A percentile compares a stretch with the other conserved stretches of the same genome.
Evolutionary conservation across 495 filamentous ascomycete genomes (phyloP).

Genomic region (Neurospora africana): DNA sequence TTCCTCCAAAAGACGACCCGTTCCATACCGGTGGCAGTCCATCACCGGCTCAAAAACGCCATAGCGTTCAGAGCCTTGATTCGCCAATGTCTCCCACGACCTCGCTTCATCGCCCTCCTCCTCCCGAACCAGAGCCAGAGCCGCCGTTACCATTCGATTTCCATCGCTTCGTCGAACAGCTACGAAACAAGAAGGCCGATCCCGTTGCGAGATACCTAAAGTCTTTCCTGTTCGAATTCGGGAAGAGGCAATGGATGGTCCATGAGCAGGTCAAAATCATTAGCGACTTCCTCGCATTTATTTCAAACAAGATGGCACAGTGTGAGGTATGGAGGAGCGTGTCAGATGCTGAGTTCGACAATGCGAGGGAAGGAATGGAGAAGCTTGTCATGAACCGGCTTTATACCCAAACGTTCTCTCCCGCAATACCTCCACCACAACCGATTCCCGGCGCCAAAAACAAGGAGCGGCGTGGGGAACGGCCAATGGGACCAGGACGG

Average conservation of each 20-base stretch:
- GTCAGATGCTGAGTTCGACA: conserved; percentile 94
- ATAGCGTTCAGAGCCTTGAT: conserved; percentile 20
- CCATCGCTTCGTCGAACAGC: conserved; percentile 89
- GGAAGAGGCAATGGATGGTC: conserved; percentile 98
- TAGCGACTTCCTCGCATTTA: conserved; percentile 93
- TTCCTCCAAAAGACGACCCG: conserved; percentile 40
- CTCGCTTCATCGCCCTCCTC: conserved; percentile 56
- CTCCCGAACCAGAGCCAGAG: conserved; percentile 82
- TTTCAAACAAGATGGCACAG: conserved; percentile 95
- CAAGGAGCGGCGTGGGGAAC: conserved; percentile 56
- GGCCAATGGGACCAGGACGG: conserved; percentile 66
- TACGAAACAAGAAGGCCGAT: conserved; percentile 90
- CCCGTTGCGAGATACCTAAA: conserved; percentile 92
- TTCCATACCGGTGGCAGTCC: conserved; percentile 15
- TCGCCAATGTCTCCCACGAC: conserved; percentile 39
- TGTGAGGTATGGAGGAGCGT: conserved; percentile 96
- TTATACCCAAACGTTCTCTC: conserved; percentile 93
- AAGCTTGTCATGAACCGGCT: conserved; percentile 98
- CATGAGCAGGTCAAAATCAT: conserved; percentile 99
- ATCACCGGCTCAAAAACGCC: conserved; percentile 6
- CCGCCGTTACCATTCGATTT: conserved; percentile 92
- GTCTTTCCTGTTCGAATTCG: conserved; percentile 90
- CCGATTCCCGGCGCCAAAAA: conserved; percentile 61
- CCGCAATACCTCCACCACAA: conserved; percentile 72
- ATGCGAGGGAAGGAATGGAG: conserved; percentile 98